Conservation (phyloP, 139 green algal genomes). For the Trebouxia sp. region DNA sequence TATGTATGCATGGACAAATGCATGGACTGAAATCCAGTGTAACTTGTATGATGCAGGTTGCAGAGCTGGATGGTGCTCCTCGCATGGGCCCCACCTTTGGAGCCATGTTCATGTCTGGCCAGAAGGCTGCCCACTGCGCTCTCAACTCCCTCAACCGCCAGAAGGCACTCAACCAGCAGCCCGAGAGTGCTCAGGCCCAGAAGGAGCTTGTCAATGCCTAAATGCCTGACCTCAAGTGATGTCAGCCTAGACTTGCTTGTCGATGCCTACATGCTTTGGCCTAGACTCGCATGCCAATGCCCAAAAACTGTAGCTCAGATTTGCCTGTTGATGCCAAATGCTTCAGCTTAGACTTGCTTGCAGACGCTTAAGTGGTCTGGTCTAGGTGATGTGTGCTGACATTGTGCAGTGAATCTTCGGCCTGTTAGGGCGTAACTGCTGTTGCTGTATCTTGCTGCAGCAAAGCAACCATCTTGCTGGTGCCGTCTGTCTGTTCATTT, state of each 20-base stretch:
- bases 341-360: too few relatives aligned
- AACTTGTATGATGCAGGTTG: slow-evolving; percentile 36
- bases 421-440: too few relatives aligned
- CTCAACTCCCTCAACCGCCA: slow-evolving; percentile 68
- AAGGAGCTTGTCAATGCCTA: slow-evolving; percentile 26
- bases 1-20: too few relatives aligned
- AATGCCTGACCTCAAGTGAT: too few relatives aligned
- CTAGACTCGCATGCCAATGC: not conserved
- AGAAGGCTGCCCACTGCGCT: slow-evolving; percentile 92
- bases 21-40: not conserved
- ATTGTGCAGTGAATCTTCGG: too few relatives aligned
- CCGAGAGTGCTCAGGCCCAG: slow-evolving; percentile 12
- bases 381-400: too few relatives aligned
- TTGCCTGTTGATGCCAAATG: not conserved
- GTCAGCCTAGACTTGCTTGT: too few relatives aligned
- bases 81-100: slow-evolving; percentile 97
- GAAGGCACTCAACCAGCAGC: slow-evolving; percentile 29
- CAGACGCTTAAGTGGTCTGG: too few relatives aligned
- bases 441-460: too few relatives aligned
- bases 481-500: too few relatives aligned
- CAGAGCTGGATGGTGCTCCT: slow-evolving; percentile 73
- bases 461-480: too few relatives aligned
- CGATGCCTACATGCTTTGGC: not conserved
- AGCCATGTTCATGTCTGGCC: slow-evolving; percentile 92
- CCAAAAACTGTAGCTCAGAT: not conserved